Evolutionary conservation across 495 filamentous ascomycete species (phyloP), one percentile per base, ranked within the genome.

Genomic region (Penicillium paxilli): DNA sequence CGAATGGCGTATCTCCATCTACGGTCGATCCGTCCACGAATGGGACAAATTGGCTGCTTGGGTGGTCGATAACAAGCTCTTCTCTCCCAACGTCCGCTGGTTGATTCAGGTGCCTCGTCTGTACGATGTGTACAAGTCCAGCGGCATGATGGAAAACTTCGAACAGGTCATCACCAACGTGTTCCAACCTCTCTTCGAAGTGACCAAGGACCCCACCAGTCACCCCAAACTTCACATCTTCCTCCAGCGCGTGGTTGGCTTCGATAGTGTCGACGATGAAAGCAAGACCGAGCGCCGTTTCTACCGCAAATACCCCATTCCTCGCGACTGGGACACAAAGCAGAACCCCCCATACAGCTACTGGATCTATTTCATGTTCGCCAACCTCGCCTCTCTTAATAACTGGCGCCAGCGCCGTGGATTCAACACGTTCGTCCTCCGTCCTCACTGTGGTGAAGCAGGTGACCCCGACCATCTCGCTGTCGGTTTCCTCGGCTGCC

Each of bases 281-380:
- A 97, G 92, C 77, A 98, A 98, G 73, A 78, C 88, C 10, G 94
- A 98, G 67, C 87, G 93, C 14, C 85, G 94, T 22, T 79, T 96
- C 12, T 96, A 91, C 68, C 87, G 84, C 56, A 98, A 98, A 67
- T 98, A 95, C 50, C 95, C 95, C 5, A 84, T 93, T 6, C 92
- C 94, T 2, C 87, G 81, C 44, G 82, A 85, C 48, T 98, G 94
- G 94, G 82, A 86, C 55, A 87, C 89, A 16, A 91, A 87, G 62
- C 91, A 98, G 64, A 98, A 98, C 67, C 95, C 94, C 21, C 94
- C 95, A 2, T 98, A 98, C 73, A 97, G 87, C 67, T 98, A 98
- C 72, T 98, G 94, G 94, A 86, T 98, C 58, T 98, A 98, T 73
- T 92, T 96, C 65, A 83, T 98, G 48, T 98, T 91, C 64, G 84